phyloP scores from a whole-genome alignment of 176 grass and related monocot species.

The Bonia amplexicaulis region DNA sequence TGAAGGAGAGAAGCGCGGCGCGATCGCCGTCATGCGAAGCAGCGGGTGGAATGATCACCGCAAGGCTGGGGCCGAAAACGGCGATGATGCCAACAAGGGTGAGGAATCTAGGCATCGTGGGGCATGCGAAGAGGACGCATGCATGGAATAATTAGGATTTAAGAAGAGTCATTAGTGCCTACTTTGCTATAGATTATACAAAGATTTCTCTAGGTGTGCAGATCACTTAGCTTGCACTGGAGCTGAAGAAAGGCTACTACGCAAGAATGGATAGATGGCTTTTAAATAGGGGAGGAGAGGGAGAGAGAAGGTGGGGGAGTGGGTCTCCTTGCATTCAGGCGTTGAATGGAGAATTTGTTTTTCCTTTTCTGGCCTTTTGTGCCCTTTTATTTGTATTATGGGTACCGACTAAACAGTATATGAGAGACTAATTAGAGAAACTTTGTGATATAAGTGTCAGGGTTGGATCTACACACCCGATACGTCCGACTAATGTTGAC shows the following conservation, averaged over 20 bases:
- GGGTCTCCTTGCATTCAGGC: no score
- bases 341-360: no score
- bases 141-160: no score
- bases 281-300: neutral
- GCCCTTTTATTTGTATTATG: no score
- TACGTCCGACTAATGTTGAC: no score
- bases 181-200: neutral
- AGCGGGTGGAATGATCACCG: neutral
- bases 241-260: neutral
- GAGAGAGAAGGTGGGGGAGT: no score
- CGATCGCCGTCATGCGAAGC: slow-evolving; percentile 2
- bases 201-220: no score
- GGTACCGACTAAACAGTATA: no score
- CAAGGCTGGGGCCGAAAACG: neutral
- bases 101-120: neutral
- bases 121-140: neutral
- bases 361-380: no score
- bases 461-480: no score
- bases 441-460: no score
- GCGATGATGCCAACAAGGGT: neutral
- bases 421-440: no score
- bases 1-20: slow-evolving; percentile 38
- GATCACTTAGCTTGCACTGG: neutral
- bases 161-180: neutral
- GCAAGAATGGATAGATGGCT: neutral